Evolutionary conservation across 139 green algal species (phyloP).

Genomic region (Astrephomene gubernaculifera): DNA sequence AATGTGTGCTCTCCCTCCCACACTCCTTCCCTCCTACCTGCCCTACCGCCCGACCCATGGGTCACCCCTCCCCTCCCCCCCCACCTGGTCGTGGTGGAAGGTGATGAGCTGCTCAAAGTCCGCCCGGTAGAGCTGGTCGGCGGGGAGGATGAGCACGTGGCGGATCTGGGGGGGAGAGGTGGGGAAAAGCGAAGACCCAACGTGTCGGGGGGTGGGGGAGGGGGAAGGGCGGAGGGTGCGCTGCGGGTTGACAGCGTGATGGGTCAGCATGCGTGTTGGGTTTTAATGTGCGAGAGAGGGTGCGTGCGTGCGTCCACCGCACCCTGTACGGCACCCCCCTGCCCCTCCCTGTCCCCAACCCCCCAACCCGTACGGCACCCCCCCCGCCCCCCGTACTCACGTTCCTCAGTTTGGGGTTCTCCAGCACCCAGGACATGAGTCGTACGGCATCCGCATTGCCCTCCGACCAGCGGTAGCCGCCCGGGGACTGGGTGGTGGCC

Average conservation of each 20-base stretch:
- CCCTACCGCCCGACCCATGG: too few species aligned
- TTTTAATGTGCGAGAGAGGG: too few species aligned
- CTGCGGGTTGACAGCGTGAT: too few species aligned
- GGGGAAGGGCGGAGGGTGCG: too few species aligned
- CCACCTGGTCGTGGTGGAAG: constrained; percentile 4
- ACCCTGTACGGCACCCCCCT: not conserved
- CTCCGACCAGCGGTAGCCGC: constrained; percentile 62
- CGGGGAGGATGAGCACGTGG: constrained; percentile 91
- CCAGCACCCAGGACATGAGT: constrained; percentile 91
- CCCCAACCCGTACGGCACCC: not conserved
- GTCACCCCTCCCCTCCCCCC: too few species aligned
- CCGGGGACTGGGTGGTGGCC: constrained; percentile 62
- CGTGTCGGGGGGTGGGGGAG: too few species aligned
- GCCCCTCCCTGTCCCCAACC: not conserved
- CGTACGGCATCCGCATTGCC: constrained; percentile 94
- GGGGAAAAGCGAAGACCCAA: too few species aligned
- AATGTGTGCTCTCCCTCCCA: too few species aligned
- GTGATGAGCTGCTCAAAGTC: constrained; percentile 17
- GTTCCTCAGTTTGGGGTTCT: constrained; percentile 80
- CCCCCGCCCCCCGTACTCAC: not conserved
- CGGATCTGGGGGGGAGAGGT: constrained; percentile 63
- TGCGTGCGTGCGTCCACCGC: not conserved
- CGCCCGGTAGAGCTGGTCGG: constrained; percentile 58
- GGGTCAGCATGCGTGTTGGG: too few species aligned
- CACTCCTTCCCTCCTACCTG: too few species aligned